Conservation (phyloP, 2,329 filamentous ascomycete species). For the Penicillium sp. region DNA sequence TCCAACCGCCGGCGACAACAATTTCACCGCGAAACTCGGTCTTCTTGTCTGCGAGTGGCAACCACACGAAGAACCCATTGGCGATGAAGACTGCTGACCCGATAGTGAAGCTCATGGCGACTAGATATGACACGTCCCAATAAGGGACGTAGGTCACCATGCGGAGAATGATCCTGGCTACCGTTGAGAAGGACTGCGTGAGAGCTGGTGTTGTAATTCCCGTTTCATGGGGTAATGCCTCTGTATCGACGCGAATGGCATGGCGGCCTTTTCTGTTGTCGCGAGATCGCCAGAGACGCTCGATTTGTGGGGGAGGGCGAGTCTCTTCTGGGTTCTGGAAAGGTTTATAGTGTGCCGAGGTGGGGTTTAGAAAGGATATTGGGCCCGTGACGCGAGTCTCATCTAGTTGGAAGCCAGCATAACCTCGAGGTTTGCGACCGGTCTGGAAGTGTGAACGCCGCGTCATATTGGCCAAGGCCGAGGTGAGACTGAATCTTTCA, state of each 20-base stretch:
- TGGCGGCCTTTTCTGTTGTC: slow-evolving; percentile 52
- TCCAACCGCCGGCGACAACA: slow-evolving; percentile 57
- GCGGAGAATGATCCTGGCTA: slow-evolving; percentile 41
- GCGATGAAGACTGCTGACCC: slow-evolving; percentile 57
- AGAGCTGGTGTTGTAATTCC: slow-evolving; percentile 31
- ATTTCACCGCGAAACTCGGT: slow-evolving; percentile 55
- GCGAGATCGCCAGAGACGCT: slow-evolving; percentile 44
- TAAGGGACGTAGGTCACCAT: slow-evolving; percentile 54
- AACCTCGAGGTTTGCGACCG: slow-evolving; percentile 13
- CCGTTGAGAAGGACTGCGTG: slow-evolving; percentile 32
- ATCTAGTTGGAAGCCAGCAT: slow-evolving; percentile 8
- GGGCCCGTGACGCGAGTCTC: slow-evolving; percentile 37
- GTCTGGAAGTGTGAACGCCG: slow-evolving; percentile 17
- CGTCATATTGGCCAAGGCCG: slow-evolving; percentile 3
- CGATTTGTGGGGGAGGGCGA: slow-evolving; percentile 8
- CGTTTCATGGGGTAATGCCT: slow-evolving; percentile 14
- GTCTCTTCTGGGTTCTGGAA: neutral
- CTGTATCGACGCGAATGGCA: slow-evolving; percentile 35
- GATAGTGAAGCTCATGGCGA: slow-evolving; percentile 54
- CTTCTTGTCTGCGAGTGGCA: slow-evolving; percentile 55
- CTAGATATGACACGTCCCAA: slow-evolving; percentile 58
- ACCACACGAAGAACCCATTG: slow-evolving; percentile 64
- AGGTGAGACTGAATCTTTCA: neutral
- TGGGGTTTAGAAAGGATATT: slow-evolving; percentile 52
- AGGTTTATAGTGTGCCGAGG: slow-evolving; percentile 38